A percentile compares a stretch with the other conserved stretches of the same genome.
Conservation (phyloP, 2,329 filamentous ascomycete species). For the Aspergillus glaucus region DNA sequence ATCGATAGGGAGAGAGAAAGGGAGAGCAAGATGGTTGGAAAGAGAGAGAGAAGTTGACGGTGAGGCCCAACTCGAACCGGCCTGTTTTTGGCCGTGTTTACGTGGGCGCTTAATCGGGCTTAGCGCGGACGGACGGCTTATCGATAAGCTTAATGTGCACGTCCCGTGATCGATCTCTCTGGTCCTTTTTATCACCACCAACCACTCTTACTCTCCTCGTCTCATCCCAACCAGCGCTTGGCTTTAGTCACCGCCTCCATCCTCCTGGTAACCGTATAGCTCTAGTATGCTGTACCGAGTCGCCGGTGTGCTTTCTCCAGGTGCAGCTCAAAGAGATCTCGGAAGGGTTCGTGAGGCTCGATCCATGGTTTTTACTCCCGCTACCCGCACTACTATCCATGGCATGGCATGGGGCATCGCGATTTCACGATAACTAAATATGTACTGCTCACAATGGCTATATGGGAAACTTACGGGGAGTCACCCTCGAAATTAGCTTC, state of each 20-base stretch:
- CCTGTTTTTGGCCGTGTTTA: slow-evolving; percentile 32
- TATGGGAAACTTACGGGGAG: too few species aligned
- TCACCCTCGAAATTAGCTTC: too few species aligned
- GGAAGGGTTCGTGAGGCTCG: slow-evolving; percentile 16
- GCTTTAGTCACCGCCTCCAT: too few species aligned
- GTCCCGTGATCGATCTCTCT: slow-evolving; percentile 4
- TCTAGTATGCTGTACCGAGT: too few species aligned
- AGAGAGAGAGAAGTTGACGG: slow-evolving; percentile 18
- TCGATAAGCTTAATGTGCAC: slow-evolving; percentile 38
- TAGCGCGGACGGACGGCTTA: slow-evolving; percentile 27
- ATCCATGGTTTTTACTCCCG: slow-evolving; percentile 17
- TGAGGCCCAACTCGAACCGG: slow-evolving; percentile 25
- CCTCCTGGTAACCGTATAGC: too few species aligned
- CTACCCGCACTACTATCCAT: slow-evolving; percentile 13
- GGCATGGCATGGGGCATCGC: slow-evolving; percentile 1
- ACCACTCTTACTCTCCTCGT: slow-evolving; percentile 40
- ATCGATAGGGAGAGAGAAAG: slow-evolving; percentile 1
- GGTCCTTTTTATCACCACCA: too few species aligned
- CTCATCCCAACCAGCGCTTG: slow-evolving; percentile 1
- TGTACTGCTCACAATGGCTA: too few species aligned
- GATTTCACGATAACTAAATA: too few species aligned
- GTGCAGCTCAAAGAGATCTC: slow-evolving; percentile 34
- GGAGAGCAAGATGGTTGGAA: slow-evolving; percentile 6
- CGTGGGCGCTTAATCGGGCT: slow-evolving; percentile 28
- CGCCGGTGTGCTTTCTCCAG: background rate